phyloP scores from a whole-genome alignment of 108 stramenopile genomes.

The Conticribra weissflogii region DNA sequence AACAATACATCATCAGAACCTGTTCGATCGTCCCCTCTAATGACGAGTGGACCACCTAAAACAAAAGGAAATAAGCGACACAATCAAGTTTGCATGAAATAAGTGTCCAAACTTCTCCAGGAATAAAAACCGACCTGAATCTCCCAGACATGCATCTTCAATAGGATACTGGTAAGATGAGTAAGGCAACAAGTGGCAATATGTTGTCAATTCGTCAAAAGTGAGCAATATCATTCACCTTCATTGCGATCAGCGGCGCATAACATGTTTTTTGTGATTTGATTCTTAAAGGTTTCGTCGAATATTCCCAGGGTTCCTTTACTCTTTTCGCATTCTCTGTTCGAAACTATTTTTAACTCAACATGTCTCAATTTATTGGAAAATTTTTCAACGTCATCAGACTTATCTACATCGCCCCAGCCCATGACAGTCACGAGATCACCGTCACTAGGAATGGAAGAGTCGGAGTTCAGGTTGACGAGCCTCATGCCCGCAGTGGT shows the following conservation, averaged over 20 bases:
- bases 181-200: no score
- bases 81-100: no score
- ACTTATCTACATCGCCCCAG: slow-evolving; percentile 41
- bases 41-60: slow-evolving; percentile 29
- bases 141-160: slow-evolving; percentile 44
- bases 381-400: slow-evolving; percentile 10
- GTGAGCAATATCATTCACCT: no score
- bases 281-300: slow-evolving; percentile 16
- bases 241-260: slow-evolving; percentile 35
- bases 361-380: slow-evolving; percentile 22
- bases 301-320: slow-evolving; percentile 15
- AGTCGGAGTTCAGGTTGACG: slow-evolving; percentile 44
- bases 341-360: slow-evolving; percentile 30
- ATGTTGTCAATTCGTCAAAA: no score
- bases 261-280: slow-evolving; percentile 47
- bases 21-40: slow-evolving; percentile 9
- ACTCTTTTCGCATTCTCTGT: slow-evolving; percentile 45
- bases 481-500: slow-evolving; percentile 14
- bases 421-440: slow-evolving; percentile 57
- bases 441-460: slow-evolving; percentile 25
- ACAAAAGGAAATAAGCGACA: not conserved
- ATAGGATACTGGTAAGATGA: no score
- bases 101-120: no score
- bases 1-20: slow-evolving; percentile 29
- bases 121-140: slow-evolving; percentile 17